phyloP scores from a whole-genome alignment of 257 asterid genomes.

The Cynanchum wilfordii region DNA sequence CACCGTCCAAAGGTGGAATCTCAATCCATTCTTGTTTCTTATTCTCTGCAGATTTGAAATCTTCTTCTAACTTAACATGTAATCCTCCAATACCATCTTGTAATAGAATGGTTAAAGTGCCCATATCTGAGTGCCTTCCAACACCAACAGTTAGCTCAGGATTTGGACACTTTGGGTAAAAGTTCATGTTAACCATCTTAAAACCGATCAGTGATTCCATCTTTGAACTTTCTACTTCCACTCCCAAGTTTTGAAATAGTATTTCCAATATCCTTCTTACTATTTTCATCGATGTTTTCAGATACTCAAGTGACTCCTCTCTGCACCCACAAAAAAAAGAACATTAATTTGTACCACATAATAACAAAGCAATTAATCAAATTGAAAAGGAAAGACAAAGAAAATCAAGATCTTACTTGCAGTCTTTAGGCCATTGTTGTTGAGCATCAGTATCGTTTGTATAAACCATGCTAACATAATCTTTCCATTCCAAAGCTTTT shows the following conservation, averaged over 20 bases:
- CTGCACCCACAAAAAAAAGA: slow-evolving; percentile 2
- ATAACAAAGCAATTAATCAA: too few relatives aligned
- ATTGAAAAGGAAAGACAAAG: background rate
- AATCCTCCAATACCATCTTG: slow-evolving; percentile 47
- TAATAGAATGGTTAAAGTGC: slow-evolving; percentile 34
- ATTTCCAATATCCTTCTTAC: slow-evolving; percentile 26
- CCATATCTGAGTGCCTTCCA: slow-evolving; percentile 39
- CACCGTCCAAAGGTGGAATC: slow-evolving; percentile 33
- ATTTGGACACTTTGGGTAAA: slow-evolving; percentile 32
- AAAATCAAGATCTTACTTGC: slow-evolving; percentile 23
- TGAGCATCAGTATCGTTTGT: slow-evolving; percentile 38
- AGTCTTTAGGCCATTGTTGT: slow-evolving; percentile 29
- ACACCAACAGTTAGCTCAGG: slow-evolving; percentile 38
- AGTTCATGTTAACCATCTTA: slow-evolving; percentile 39
- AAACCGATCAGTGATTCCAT: slow-evolving; percentile 23
- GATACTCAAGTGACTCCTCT: slow-evolving; percentile 25
- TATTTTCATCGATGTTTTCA: slow-evolving; percentile 28
- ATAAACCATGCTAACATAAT: slow-evolving; percentile 35
- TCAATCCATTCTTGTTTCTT: slow-evolving; percentile 30
- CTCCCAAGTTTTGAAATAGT: slow-evolving; percentile 23
- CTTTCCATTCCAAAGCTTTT: slow-evolving; percentile 43
- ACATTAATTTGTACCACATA: too few relatives aligned
- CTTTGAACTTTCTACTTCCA: slow-evolving; percentile 19
- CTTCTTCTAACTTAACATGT: slow-evolving; percentile 33
- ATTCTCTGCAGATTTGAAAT: background rate